A percentile compares a stretch with the other conserved stretches of the same genome.
phyloP scores from a whole-genome alignment of 441 rosid genomes.

The Gossypium davidsonii region DNA sequence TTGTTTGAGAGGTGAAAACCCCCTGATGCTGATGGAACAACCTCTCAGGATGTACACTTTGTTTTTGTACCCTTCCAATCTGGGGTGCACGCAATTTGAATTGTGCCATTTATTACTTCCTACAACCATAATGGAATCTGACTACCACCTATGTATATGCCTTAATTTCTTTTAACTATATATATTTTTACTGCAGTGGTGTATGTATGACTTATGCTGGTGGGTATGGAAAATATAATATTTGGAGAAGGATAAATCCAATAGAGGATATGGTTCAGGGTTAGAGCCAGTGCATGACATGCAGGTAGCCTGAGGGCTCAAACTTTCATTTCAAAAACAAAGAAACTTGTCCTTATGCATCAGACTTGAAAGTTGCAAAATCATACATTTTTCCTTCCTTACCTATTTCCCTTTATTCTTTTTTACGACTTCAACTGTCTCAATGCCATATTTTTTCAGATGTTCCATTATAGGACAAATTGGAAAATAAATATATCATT shows the following conservation, averaged over 20 bases:
- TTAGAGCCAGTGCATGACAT: constrained; percentile 9
- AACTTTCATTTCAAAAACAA: neutral
- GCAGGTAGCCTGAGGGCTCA: neutral
- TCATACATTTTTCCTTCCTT: neutral
- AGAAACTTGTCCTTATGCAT: neutral
- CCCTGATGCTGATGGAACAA: too few species aligned
- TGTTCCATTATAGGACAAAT: neutral
- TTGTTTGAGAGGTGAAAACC: too few species aligned
- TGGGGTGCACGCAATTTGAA: neutral
- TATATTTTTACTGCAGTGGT: too few species aligned
- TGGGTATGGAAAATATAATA: too few species aligned
- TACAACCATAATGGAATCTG: neutral
- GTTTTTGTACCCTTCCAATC: too few species aligned
- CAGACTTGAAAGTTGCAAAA: neutral
- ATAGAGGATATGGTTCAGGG: neutral
- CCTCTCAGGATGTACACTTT: too few species aligned
- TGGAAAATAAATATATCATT: neutral
- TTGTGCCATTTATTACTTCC: neutral
- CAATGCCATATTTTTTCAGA: neutral
- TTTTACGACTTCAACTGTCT: neutral
- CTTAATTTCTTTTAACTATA: too few species aligned
- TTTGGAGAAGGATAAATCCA: neutral
- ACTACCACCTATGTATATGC: neutral
- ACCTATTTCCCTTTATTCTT: neutral
- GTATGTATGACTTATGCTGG: too few species aligned